Percentiles rank a stretch among this genome's conserved stretches.
These are phyloP conservation scores for Aeminium ludgeri DNA, from an alignment of 495 filamentous ascomycete genomes.

Conservation along the genomic window DNA sequence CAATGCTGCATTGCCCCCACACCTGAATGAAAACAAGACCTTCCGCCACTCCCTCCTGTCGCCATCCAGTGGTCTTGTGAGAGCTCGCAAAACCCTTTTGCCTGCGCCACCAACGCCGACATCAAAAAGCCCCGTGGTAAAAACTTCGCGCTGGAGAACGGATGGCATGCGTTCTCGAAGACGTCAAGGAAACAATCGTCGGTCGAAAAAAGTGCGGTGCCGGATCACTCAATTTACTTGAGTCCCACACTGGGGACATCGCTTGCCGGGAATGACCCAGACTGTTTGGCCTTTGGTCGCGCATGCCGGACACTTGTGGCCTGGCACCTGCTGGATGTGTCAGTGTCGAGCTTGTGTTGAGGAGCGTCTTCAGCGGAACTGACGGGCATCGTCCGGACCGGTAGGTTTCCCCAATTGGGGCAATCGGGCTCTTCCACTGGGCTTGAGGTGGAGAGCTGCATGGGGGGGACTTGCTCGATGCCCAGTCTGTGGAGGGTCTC, in stretches of 20 bases:
- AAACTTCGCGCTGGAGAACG: too few relatives aligned
- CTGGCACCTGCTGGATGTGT: slow-evolving; percentile 18
- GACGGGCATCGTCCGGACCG: slow-evolving; percentile 14
- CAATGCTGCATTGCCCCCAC: too few relatives aligned
- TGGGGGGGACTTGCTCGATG: slow-evolving; percentile 8
- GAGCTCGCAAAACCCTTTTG: too few relatives aligned
- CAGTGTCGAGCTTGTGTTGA: too few relatives aligned
- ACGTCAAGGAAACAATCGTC: background rate
- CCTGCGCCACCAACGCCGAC: too few relatives aligned
- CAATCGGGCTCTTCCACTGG: slow-evolving; percentile 1
- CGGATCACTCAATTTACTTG: slow-evolving; percentile 17
- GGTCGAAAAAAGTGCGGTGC: background rate
- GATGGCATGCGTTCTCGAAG: too few relatives aligned
- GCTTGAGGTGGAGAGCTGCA: background rate
- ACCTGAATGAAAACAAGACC: too few relatives aligned
- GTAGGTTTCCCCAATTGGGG: slow-evolving; percentile 2
- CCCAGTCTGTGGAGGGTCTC: slow-evolving; percentile 12
- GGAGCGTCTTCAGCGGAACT: background rate
- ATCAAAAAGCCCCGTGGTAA: too few relatives aligned
- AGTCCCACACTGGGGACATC: slow-evolving; percentile 23
- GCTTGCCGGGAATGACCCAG: slow-evolving; percentile 27
- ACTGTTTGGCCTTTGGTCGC: slow-evolving; percentile 21
- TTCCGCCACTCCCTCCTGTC: too few relatives aligned
- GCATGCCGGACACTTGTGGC: slow-evolving; percentile 23
- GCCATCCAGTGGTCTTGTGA: too few relatives aligned